Conservation (phyloP, 805 yeast genomes). For the Phaffomyces opuntiae region DNA sequence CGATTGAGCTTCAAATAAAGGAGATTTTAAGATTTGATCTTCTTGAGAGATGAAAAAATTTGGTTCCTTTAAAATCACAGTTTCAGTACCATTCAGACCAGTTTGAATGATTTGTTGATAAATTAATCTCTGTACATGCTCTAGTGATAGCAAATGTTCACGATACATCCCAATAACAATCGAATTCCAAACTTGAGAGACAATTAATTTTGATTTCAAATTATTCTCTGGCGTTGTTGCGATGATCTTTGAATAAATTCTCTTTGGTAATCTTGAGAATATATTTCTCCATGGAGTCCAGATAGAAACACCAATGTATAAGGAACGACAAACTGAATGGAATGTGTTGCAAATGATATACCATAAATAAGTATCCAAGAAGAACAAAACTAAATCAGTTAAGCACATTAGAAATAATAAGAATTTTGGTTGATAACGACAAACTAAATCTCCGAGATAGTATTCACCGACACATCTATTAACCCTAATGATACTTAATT, state of each 20-base stretch:
- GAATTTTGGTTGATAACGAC: constrained; percentile 50
- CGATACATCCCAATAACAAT: constrained; percentile 98
- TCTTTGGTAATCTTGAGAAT: constrained; percentile 66
- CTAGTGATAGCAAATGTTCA: constrained; percentile 95
- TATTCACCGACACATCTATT: constrained; percentile 56
- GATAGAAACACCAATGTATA: constrained; percentile 70
- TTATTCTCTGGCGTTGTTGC: constrained; percentile 67
- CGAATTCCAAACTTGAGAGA: constrained; percentile 98
- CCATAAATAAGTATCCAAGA: constrained; percentile 81
- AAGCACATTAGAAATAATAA: constrained; percentile 45
- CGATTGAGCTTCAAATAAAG: constrained; percentile 51
- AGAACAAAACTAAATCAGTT: constrained; percentile 64
- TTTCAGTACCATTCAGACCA: constrained; percentile 30
- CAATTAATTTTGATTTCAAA: constrained; percentile 93
- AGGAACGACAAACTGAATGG: constrained; percentile 64
- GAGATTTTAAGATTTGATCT: constrained; percentile 57
- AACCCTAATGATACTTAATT: constrained; percentile 49
- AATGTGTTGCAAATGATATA: constrained; percentile 73
- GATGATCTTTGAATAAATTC: constrained; percentile 66
- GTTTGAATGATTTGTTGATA: constrained; percentile 74
- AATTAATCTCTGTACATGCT: constrained; percentile 92
- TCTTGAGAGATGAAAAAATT: constrained; percentile 76
- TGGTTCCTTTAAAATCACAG: constrained; percentile 55
- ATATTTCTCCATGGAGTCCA: constrained; percentile 89
- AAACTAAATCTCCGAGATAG: constrained; percentile 44